Evolutionary conservation across 1,139 yeast species (phyloP), one percentile per base, ranked within the genome.

Genomic region (Hansenula anomala): DNA sequence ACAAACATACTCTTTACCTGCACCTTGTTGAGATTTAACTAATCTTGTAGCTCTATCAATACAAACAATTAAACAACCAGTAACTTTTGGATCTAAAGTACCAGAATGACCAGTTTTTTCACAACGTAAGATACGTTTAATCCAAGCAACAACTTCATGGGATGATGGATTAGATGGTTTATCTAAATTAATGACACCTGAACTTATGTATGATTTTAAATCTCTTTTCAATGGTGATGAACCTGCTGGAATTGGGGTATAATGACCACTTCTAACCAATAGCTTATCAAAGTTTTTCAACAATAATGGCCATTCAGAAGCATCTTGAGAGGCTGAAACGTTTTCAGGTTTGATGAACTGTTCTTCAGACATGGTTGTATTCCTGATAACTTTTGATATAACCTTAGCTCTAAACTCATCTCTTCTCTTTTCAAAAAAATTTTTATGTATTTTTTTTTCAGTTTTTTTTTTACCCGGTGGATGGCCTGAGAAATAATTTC

Each of bases 61-160:
- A 78, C 98, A 92, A 46, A 92, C 98, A 65, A 92, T 92, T 64
- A 92, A 75, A 74, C 98, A 92, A 49, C 95, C 95, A 42, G 98
- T 92, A 58, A 92, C 98, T 69, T 92, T 92, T 49, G 98, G 98
- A 74, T 92, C 98, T 64, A 92, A 78, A 49, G 98, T 92, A 71
- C 98, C 98, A 41, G 96, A 87, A 69, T 92, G 98, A 69, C 98
- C 98, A 45, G 98, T 92, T 68, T 92, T 92, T 67, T 92, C 97
- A 46, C 83, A 84, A 65, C 97, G 81, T 59, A 92, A 74, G 56
- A 92, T 92, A 66, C 97, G 78, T 72, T 92, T 92, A 59, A 92
- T 82, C 98, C 98, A 92, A 28, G 98, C 98, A 55, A 92, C 98
- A 60, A 92, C 98, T 71, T 92, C 97, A 70, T 90, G 97, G 40